Conservation (phyloP, 2,329 filamentous ascomycete species). For the Fusarium sulawesiense region DNA sequence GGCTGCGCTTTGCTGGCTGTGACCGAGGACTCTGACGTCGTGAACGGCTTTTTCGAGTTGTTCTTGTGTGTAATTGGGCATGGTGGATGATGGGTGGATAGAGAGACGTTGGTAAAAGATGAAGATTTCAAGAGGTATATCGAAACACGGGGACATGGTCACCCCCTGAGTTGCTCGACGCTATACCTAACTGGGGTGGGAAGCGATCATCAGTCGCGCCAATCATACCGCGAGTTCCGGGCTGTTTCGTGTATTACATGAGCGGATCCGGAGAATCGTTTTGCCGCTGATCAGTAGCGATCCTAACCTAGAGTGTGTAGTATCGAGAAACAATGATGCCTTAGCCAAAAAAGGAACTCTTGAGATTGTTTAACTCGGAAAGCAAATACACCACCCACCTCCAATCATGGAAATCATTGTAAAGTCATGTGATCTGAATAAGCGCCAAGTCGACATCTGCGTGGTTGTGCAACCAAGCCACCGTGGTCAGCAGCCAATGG, state of each 20-base stretch:
- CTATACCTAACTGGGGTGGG: not conserved
- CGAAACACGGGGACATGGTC: not conserved
- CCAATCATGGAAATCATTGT: not conserved
- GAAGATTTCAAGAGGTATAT: not conserved
- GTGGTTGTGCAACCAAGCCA: not conserved
- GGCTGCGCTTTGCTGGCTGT: not conserved
- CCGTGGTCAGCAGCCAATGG: not conserved
- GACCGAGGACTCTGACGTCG: not conserved
- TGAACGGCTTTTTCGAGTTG: not conserved
- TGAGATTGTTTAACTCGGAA: too few relatives aligned
- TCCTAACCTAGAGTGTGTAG: not conserved
- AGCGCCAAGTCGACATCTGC: not conserved
- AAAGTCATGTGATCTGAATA: not conserved
- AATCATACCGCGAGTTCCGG: not conserved
- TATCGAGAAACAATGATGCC: not conserved
- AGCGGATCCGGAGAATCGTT: too few relatives aligned
- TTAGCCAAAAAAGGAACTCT: fast-evolving
- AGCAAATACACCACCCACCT: not conserved
- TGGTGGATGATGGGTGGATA: not conserved
- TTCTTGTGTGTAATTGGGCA: not conserved
- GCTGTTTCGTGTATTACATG: not conserved
- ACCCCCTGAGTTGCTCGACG: not conserved
- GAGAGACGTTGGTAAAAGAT: not conserved
- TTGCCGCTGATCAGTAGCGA: too few relatives aligned
- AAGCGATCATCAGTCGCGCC: not conserved